Evolutionary conservation across 2,329 filamentous ascomycete species (phyloP), one percentile per base, ranked within the genome.

Genomic region (Westerdykella sp.): DNA sequence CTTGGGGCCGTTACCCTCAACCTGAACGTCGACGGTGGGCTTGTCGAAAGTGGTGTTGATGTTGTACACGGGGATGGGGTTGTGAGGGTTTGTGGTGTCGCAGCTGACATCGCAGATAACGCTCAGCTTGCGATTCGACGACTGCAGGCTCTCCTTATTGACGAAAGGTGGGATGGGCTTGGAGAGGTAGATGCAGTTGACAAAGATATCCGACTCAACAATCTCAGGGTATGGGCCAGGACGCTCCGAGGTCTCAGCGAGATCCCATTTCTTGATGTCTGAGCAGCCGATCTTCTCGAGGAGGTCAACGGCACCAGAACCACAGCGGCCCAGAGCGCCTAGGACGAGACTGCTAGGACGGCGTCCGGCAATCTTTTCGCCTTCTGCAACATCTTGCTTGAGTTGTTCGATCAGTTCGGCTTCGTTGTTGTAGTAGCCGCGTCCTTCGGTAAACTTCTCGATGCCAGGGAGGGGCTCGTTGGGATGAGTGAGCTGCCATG

Each of bases 11-110:
- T 74, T 70, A 37, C 68, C 75, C 59, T 71, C 79, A 51, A 75
- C 80, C 28, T 80, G 72, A 18, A 93, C 85, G 1, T 82, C 77
- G 0, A 95, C 83, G 1, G 88, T 95, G n/a, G 90, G 91, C 63
- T 86, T 81, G 63, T 82, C 80, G 63, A 96, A 96, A 16, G 88
- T 93, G 38, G 86, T 95, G 67, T 87, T 86, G 63, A 85, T 80
- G 53, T 77, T 76, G 74, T 95, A 95, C 62, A 95, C 83, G 18
- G 89, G 89, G 43, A 90, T 80, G 4, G 78, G 78, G 68, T 85
- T 85, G 70, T 84, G 74, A 2, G 80, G 80, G 53, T 84, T 87
- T 28, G 79, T 87, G 37, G 82, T 84, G 67, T 88, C 85, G 64
- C 83, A 85, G 32, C 59, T 65, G 41, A 69, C 67, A 42, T 69